Conservation (phyloP, 805 yeast species). For the Clavispora fructus region DNA sequence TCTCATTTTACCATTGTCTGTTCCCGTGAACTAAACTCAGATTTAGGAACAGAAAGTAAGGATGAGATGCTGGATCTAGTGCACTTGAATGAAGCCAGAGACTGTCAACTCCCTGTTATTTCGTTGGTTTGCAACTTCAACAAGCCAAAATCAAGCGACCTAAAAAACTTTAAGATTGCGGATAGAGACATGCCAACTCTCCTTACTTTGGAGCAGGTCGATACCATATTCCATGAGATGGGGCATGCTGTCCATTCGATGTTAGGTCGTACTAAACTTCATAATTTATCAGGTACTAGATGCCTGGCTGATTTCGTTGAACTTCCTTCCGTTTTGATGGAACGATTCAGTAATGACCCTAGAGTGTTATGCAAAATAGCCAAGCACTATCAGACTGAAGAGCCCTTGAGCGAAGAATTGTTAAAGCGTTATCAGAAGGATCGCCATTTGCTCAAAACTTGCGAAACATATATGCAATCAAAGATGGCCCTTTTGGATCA, state of each 20-base stretch:
- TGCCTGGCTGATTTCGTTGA: slow-evolving; percentile 97
- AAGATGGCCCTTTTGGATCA: slow-evolving; percentile 91
- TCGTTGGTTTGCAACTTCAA: slow-evolving; percentile 83
- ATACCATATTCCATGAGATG: slow-evolving; percentile 96
- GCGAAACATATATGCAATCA: slow-evolving; percentile 81
- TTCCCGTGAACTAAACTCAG: slow-evolving; percentile 65
- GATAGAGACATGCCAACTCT: slow-evolving; percentile 41
- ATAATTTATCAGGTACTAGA: slow-evolving; percentile 90
- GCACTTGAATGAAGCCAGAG: slow-evolving; percentile 39
- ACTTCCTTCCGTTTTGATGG: slow-evolving; percentile 94
- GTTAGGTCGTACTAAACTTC: slow-evolving; percentile 86
- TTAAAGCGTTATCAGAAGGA: slow-evolving; percentile 49
- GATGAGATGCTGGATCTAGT: slow-evolving; percentile 20
- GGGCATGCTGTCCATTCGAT: slow-evolving; percentile 98
- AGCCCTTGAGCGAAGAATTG: slow-evolving; percentile 47
- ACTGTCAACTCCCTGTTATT: slow-evolving; percentile 82
- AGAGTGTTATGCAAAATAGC: slow-evolving; percentile 73
- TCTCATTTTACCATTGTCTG: slow-evolving; percentile 96
- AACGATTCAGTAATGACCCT: slow-evolving; percentile 79
- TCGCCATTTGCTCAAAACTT: slow-evolving; percentile 49
- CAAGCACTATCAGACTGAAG: slow-evolving; percentile 62
- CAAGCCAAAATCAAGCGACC: slow-evolving; percentile 16
- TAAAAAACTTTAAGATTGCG: slow-evolving; percentile 24
- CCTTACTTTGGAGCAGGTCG: slow-evolving; percentile 72
- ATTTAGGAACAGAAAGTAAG: slow-evolving; percentile 25